Evolutionary conservation across 1,284 basidiomycete genomes (phyloP).

Genomic region (Apiotrichum akiyoshidainum): DNA sequence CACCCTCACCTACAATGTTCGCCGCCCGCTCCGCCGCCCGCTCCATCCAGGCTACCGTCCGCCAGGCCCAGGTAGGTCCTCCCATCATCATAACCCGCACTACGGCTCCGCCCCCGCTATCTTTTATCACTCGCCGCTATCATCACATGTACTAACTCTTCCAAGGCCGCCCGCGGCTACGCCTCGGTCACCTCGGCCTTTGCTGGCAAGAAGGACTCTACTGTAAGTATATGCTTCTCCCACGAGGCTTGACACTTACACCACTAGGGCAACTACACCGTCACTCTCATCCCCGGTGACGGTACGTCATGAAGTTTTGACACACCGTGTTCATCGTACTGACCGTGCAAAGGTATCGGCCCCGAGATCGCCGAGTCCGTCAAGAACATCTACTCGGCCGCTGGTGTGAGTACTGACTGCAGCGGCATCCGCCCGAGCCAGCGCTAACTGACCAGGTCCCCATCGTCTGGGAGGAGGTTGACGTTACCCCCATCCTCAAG

Average conservation of each 20-base stretch:
- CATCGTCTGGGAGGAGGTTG: conserved; percentile 98
- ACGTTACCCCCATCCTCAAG: conserved; percentile 88
- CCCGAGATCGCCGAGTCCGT: conserved; percentile 97
- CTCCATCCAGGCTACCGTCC: conserved; percentile 30
- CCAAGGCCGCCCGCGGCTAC: conserved; percentile 37
- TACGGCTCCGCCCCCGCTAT: neutral
- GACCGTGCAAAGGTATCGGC: conserved; percentile 72
- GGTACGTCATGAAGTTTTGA: conserved; percentile 22
- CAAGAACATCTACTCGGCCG: conserved; percentile 87
- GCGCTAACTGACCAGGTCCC: conserved; percentile 65
- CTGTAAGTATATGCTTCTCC: conserved; percentile 58
- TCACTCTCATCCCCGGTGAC: conserved; percentile 39
- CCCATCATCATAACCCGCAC: neutral
- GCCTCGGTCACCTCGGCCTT: conserved; percentile 68
- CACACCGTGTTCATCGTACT: neutral
- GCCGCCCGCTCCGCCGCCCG: conserved; percentile 28
- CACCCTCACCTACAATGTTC: conserved; percentile 25
- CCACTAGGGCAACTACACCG: conserved; percentile 81
- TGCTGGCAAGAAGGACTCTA: conserved; percentile 77
- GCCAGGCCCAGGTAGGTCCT: conserved; percentile 36
- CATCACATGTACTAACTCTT: conserved; percentile 12
- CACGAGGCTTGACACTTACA: neutral
- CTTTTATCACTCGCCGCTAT: neutral
- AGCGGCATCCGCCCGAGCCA: neutral
- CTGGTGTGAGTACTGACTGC: conserved; percentile 58